Evolutionary conservation across 768 basidiomycete genomes (phyloP), one percentile per base, ranked within the genome.

Genomic region (Suillus paluster): DNA sequence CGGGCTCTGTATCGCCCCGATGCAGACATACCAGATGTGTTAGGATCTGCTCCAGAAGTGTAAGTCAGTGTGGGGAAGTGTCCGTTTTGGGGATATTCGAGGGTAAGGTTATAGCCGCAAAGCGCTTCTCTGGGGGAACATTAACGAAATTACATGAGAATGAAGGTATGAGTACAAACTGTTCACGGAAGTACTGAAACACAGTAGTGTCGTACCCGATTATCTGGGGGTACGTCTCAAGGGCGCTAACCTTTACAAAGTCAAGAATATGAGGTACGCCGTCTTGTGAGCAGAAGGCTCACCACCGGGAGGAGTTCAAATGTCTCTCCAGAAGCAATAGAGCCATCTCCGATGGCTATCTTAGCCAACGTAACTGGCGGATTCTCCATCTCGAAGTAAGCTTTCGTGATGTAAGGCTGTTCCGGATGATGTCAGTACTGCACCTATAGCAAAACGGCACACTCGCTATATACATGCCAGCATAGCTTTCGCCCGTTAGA

Each of bases 161-260:
- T 48, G 23, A 23, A 19, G 23, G 38, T 25, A 55, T 39, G 23
- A 45, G 11, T 9, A 78, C 87, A 62, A 64, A 90, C 89, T 90
- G 88, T 65, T 84, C 78, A 64, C 83, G 81, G 74, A 91, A 91
- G 69, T 89, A 89, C 59, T 85, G 79, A 68, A 83, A 86, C 7
- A 89, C 86, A 5, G 83, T 81, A 50, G 79, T 78, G 64, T 92
- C 86, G 67, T 92, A 92, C 38, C 84, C 87, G 57, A 92, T 90
- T 33, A 92, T 75, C 69, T 91, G 90, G 1, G 91, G 91, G 68
- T 87, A 89, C 5, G 91, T 91, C 74, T 89, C 84, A 19, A 91
- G 71, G 34, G 88, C 78, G 59, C 72, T 80, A 45, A 86, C 70
- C 88, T 88, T 63, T 7, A 64, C 27, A 57, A 38, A 49, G 57